Conservation (phyloP, 805 yeast species). For the Cyberlindnera bimundalis region DNA sequence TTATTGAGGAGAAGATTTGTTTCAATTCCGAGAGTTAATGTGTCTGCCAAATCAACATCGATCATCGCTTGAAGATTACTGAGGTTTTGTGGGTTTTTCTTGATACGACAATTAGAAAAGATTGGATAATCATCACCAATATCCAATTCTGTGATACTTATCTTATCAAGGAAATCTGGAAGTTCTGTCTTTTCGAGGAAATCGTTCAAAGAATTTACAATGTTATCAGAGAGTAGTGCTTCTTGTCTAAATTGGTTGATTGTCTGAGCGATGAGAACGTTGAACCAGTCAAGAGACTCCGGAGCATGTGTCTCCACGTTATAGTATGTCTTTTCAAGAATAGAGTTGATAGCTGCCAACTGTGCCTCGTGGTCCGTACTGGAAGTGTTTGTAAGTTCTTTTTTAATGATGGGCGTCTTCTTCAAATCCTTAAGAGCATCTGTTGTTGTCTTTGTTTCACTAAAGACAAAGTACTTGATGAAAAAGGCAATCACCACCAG, state of each 20-base stretch:
- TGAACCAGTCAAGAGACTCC: slow-evolving; percentile 96
- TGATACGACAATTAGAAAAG: slow-evolving; percentile 86
- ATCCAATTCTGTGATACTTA: slow-evolving; percentile 80
- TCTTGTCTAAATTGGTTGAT: slow-evolving; percentile 86
- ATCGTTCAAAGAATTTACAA: slow-evolving; percentile 71
- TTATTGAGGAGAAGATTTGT: slow-evolving; percentile 75
- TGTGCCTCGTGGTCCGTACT: slow-evolving; percentile 21
- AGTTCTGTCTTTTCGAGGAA: slow-evolving; percentile 56
- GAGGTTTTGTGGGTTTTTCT: slow-evolving; percentile 47
- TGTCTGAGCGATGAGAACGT: slow-evolving; percentile 88
- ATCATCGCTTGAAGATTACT: slow-evolving; percentile 75
- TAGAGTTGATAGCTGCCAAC: slow-evolving; percentile 36
- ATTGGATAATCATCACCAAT: slow-evolving; percentile 96
- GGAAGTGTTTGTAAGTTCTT: slow-evolving; percentile 12
- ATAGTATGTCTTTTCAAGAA: slow-evolving; percentile 88
- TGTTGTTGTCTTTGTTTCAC: slow-evolving; percentile 45
- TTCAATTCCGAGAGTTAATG: slow-evolving; percentile 80
- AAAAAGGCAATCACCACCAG: slow-evolving; percentile 59
- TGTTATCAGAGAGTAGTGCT: slow-evolving; percentile 80
- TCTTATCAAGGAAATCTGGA: slow-evolving; percentile 78
- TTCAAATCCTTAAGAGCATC: slow-evolving; percentile 26
- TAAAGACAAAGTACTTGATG: slow-evolving; percentile 72
- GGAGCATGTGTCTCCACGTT: slow-evolving; percentile 84
- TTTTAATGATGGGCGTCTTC: slow-evolving; percentile 24
- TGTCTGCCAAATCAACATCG: slow-evolving; percentile 85